Evolutionary conservation across 768 basidiomycete species (phyloP).

Genomic region (Agaricus bisporus): DNA sequence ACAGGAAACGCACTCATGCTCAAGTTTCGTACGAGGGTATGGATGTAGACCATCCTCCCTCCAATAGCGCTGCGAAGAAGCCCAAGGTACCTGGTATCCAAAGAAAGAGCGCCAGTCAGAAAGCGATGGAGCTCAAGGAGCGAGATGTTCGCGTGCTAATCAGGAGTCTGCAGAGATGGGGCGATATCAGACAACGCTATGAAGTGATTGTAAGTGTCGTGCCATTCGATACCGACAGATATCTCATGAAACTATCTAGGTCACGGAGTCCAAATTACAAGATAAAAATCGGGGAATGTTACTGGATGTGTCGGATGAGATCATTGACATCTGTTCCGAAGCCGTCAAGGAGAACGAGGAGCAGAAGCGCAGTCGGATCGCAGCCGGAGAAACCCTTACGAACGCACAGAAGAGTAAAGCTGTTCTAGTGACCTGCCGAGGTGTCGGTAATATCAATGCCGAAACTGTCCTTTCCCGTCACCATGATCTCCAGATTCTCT

Average conservation of each 20-base stretch:
- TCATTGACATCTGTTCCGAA: slow-evolving; percentile 76
- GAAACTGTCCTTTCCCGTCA: slow-evolving; percentile 91
- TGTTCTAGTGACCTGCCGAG: slow-evolving; percentile 84
- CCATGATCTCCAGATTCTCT: slow-evolving; percentile 84
- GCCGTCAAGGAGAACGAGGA: slow-evolving; percentile 83
- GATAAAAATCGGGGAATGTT: slow-evolving; percentile 95
- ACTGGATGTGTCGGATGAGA: slow-evolving; percentile 86
- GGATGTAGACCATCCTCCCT: slow-evolving; percentile 74
- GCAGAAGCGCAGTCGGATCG: slow-evolving; percentile 68
- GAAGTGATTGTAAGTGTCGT: slow-evolving; percentile 75
- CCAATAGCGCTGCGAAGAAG: slow-evolving; percentile 64
- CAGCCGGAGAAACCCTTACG: slow-evolving; percentile 82
- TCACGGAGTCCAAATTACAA: slow-evolving; percentile 81
- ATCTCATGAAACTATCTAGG: slow-evolving; percentile 37
- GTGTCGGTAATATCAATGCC: slow-evolving; percentile 92
- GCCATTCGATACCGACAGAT: neutral
- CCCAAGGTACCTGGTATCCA: slow-evolving; percentile 65
- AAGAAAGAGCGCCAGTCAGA: slow-evolving; percentile 89
- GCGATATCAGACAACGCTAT: slow-evolving; percentile 92
- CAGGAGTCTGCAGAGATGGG: slow-evolving; percentile 95
- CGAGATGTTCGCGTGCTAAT: slow-evolving; percentile 94
- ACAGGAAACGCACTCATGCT: slow-evolving; percentile 80
- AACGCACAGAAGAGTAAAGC: slow-evolving; percentile 97
- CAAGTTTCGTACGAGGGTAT: slow-evolving; percentile 90
- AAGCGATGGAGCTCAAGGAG: slow-evolving; percentile 95